A percentile compares a stretch with the other conserved stretches of the same genome.
These are phyloP conservation scores for Boletus tomentosulus DNA, from an alignment of 768 basidiomycete genomes.

Conservation along the genomic window DNA sequence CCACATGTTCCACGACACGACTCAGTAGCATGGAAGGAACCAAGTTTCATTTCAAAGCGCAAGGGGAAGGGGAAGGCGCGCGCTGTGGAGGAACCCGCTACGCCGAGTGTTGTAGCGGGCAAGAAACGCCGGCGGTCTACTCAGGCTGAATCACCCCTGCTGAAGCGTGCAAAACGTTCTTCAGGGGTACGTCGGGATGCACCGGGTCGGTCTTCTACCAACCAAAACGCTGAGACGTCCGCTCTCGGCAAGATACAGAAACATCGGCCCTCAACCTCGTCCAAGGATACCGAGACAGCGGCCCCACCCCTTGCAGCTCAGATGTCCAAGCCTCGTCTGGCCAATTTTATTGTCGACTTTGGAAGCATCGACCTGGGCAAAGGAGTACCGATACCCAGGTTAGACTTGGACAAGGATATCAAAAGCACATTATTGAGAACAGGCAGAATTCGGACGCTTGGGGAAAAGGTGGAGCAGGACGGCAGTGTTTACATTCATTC, in stretches of 20 bases:
- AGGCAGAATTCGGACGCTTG: slow-evolving; percentile 24
- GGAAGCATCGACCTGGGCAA: slow-evolving; percentile 6
- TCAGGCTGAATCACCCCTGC: slow-evolving; percentile 4
- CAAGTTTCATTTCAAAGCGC: slow-evolving; percentile 27
- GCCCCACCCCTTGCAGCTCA: neutral
- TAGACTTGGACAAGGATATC: slow-evolving; percentile 9
- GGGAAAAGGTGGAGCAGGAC: slow-evolving; percentile 13
- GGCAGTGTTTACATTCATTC: slow-evolving; percentile 22
- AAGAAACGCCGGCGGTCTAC: slow-evolving; percentile 15
- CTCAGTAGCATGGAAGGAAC: slow-evolving; percentile 28
- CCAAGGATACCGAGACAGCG: neutral
- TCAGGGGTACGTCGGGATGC: neutral
- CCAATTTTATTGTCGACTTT: slow-evolving; percentile 19
- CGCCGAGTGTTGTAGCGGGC: neutral
- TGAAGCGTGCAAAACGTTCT: slow-evolving; percentile 14
- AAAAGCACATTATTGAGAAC: slow-evolving; percentile 21
- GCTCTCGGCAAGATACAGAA: neutral
- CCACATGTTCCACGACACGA: slow-evolving; percentile 17
- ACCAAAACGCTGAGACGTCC: neutral
- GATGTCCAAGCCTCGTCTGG: slow-evolving; percentile 16
- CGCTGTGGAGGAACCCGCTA: slow-evolving; percentile 3
- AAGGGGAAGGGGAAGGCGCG: slow-evolving; percentile 20
- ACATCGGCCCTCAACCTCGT: neutral
- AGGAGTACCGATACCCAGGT: slow-evolving; percentile 2
- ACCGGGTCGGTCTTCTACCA: neutral